phyloP scores from a whole-genome alignment of 78 protist genomes.

The Bigelowiella natans region DNA sequence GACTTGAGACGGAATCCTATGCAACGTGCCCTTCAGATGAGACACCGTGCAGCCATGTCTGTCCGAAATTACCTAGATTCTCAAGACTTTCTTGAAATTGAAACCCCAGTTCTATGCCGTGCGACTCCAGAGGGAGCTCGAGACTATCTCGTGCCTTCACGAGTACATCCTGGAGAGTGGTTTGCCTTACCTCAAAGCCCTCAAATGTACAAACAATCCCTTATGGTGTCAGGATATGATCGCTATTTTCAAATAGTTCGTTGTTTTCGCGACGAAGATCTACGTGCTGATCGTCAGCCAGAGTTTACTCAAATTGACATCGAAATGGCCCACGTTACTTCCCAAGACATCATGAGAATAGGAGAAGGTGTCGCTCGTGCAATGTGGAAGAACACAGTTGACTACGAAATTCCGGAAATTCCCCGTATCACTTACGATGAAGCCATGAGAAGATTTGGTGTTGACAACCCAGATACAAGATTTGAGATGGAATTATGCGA shows the following conservation, averaged over 20 bases:
- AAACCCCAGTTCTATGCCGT: background rate
- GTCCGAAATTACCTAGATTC: background rate
- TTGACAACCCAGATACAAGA: background rate
- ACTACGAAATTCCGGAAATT: background rate
- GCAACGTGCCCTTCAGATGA: background rate
- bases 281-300: background rate
- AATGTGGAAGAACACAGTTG: background rate
- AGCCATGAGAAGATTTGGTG: background rate
- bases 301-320: constrained; percentile 6
- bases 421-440: constrained; percentile 2
- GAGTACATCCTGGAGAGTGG: background rate
- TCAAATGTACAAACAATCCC: background rate
- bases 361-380: background rate
- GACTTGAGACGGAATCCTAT: background rate
- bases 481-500: background rate
- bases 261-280: constrained; percentile 6
- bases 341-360: background rate
- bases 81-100: background rate
- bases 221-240: constrained; percentile 1
- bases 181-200: constrained; percentile 2
- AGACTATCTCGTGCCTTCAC: background rate
- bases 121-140: constrained; percentile 19
- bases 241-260: background rate
- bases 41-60: background rate
- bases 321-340: background rate